These are phyloP conservation scores for Suillus plorans DNA, from an alignment of 768 basidiomycete species.

Conservation along the genomic window DNA sequence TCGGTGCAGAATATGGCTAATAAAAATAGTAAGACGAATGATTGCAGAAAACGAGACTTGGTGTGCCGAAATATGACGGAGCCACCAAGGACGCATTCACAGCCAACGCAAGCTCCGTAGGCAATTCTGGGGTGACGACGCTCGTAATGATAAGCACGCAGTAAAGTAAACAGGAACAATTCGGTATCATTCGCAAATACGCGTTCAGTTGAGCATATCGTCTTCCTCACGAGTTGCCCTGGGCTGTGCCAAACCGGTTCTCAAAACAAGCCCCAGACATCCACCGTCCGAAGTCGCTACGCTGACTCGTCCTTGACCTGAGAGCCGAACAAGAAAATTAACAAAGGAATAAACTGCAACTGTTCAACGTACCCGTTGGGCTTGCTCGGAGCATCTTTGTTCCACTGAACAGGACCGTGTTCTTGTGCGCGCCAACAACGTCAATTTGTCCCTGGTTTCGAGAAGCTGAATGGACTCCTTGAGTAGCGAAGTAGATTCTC, in stretches of 20 bases:
- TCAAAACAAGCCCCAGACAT: conserved; percentile 87
- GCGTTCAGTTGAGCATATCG: conserved; percentile 98
- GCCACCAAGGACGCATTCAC: conserved; percentile 96
- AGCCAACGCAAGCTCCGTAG: conserved; percentile 96
- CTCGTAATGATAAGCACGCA: conserved; percentile 96
- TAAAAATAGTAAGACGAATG: conserved; percentile 5
- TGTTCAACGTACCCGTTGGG: conserved; percentile 34
- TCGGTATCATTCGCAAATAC: conserved; percentile 96
- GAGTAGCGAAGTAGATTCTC: conserved; percentile 94
- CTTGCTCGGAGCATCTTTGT: conserved; percentile 93
- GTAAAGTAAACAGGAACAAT: conserved; percentile 95
- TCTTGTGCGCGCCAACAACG: conserved; percentile 84
- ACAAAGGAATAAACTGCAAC: conserved; percentile 37
- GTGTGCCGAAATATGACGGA: conserved; percentile 85
- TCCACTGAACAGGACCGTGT: conserved; percentile 88
- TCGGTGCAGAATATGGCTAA: conserved; percentile 98
- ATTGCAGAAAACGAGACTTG: not conserved
- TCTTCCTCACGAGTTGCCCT: conserved; percentile 97
- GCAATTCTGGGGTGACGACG: conserved; percentile 96
- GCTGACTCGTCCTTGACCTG: conserved; percentile 34
- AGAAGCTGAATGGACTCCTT: conserved; percentile 93
- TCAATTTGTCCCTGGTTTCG: conserved; percentile 74
- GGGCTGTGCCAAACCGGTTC: conserved; percentile 98
- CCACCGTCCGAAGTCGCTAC: conserved; percentile 86
- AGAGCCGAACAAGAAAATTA: not conserved